Evolutionary conservation across 768 basidiomycete species (phyloP).

Genomic region (Agaricus subrufescens): DNA sequence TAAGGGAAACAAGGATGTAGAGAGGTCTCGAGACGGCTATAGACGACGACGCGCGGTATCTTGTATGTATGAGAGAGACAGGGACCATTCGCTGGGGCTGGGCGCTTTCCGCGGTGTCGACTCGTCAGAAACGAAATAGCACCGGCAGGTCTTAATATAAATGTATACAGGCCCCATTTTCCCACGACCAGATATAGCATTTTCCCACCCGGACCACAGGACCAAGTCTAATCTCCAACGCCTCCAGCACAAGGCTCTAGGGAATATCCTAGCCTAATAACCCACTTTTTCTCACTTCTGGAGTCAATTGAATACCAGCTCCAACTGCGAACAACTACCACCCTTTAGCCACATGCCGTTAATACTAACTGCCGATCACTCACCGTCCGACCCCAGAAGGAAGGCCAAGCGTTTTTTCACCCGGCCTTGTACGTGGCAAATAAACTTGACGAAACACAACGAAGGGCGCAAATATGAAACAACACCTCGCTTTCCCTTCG

Average conservation of each 20-base stretch:
- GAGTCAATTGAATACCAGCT: too few species aligned
- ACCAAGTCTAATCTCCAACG: background rate
- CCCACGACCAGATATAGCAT: background rate
- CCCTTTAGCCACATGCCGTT: too few species aligned
- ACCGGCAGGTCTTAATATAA: background rate
- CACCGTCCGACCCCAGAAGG: too few species aligned
- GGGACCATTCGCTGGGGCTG: slow-evolving; percentile 36
- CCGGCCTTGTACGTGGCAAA: too few species aligned
- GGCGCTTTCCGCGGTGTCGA: background rate
- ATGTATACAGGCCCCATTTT: background rate
- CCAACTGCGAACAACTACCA: too few species aligned
- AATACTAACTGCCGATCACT: too few species aligned
- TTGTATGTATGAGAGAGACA: slow-evolving; percentile 24
- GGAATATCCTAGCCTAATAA: too few species aligned
- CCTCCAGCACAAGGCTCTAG: background rate
- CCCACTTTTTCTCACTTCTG: too few species aligned
- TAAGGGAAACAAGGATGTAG: slow-evolving; percentile 37
- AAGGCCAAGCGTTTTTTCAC: too few species aligned
- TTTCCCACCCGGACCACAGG: background rate
- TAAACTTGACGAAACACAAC: too few species aligned
- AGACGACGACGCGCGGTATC: slow-evolving; percentile 11
- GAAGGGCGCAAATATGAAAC: too few species aligned
- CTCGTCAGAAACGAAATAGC: background rate
- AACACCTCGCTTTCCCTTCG: too few species aligned
- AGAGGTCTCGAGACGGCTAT: slow-evolving; percentile 33